phyloP scores from a whole-genome alignment of 768 basidiomycete species.

The Pleurotus tuoliensis region DNA sequence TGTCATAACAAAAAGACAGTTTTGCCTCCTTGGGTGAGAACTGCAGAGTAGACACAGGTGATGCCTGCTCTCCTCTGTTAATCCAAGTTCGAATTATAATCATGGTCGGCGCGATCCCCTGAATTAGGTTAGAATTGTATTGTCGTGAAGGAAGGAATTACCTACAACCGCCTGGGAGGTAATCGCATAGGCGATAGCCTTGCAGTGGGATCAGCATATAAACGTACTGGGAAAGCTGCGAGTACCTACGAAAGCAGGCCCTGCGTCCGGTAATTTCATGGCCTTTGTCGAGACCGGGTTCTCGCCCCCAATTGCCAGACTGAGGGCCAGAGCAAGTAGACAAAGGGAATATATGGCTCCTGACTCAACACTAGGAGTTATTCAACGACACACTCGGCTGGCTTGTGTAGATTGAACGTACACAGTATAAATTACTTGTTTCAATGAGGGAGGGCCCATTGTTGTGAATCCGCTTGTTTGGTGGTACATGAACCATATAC shows the following conservation, averaged over 20 bases:
- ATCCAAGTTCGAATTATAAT: neutral
- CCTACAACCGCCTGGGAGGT: slow-evolving; percentile 2
- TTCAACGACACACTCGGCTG: no score
- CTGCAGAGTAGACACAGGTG: no score
- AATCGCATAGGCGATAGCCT: neutral
- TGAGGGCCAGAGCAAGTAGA: neutral
- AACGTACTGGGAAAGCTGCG: neutral
- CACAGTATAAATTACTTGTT: no score
- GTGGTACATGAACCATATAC: neutral
- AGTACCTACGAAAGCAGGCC: neutral
- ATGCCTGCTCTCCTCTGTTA: no score
- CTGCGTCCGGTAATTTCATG: neutral
- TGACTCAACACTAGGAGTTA: neutral
- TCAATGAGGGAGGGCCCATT: no score
- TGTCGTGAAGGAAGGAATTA: neutral
- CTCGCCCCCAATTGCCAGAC: neutral
- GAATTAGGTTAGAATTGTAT: neutral
- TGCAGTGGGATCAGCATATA: no score
- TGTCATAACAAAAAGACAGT: no score
- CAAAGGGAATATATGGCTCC: neutral
- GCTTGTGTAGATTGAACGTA: no score
- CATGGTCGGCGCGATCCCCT: neutral
- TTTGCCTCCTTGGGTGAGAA: no score
- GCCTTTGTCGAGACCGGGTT: neutral
- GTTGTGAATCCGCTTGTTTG: no score